Base-by-base conservation (phyloP, 1,139 yeast genomes). In the Taphrina sp. region DNA sequence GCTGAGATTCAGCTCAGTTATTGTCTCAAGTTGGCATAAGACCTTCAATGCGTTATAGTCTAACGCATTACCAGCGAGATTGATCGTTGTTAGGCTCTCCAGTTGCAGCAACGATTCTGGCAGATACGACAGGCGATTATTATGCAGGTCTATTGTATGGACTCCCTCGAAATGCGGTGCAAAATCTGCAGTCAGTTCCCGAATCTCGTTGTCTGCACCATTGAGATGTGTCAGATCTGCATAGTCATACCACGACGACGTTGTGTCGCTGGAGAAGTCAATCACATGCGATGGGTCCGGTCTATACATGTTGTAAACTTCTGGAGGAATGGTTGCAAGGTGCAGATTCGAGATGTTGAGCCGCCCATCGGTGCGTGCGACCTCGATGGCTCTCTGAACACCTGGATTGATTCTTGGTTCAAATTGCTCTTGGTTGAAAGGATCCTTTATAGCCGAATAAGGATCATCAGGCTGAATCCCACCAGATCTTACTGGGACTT, bases 251-350 rank as follows among this genome's bases (percentile, higher is more conserved):
- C 46, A 49, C n/a, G 54, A 22, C 7, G 54, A 26, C 3, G 23
- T 24, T 20, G 26, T 23, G 46, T 29, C 37, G 14, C 16, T 24
- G 14, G 54, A 38, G 23, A 49, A 49, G 41, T 49, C 54, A 16
- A 49, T 49, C 41, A 49, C 54, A 31, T 49, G 46, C 12, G 44
- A 31, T 4, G 54, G 54, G 33, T 49, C 54, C 10, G 54, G 54
- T 24, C 33, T 49, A 35, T 49, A 49, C 54, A 49, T 49, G 41
- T 49, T 42, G 36, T 28, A 24, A 14, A 49, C 54, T 10, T 7
- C 31, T 23, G 19, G 31, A 14, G 54, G 54, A 14, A 49, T 49
- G 7, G 28, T 34, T 8, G 14, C 17, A 4, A 49, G 35, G 23
- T 31, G 39, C 34, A 31, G 38, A 35, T 31, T 38, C 5, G 54